phyloP scores from a whole-genome alignment of 805 yeast genomes.

The Saccharomycopsis babjevae region DNA sequence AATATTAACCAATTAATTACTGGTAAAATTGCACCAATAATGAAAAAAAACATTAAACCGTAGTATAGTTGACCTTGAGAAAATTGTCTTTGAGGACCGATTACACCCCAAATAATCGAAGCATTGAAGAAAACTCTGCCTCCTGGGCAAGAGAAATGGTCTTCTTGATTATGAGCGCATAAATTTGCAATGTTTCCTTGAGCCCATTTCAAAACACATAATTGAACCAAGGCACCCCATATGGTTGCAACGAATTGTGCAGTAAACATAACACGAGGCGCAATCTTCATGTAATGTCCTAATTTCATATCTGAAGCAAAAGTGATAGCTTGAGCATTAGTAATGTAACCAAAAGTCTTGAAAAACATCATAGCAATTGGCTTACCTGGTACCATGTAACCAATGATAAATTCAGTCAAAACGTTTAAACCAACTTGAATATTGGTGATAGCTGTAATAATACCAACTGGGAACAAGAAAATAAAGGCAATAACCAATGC shows the following conservation, averaged over 20 bases:
- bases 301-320: conserved; percentile 48
- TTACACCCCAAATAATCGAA: conserved; percentile 53
- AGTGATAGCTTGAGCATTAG: conserved; percentile 43
- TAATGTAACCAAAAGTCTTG: conserved; percentile 49
- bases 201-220: conserved; percentile 35
- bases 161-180: conserved; percentile 34
- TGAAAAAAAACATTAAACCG: conserved; percentile 46
- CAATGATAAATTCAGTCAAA: conserved; percentile 52
- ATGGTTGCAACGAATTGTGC: conserved; percentile 38
- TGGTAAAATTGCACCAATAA: conserved; percentile 44
- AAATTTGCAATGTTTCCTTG: conserved; percentile 29
- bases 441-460: conserved; percentile 56
- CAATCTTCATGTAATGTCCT: conserved; percentile 55
- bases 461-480: conserved; percentile 51
- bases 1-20: conserved; percentile 31
- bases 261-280: conserved; percentile 50
- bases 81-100: conserved; percentile 56
- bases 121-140: conserved; percentile 41
- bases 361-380: conserved; percentile 54
- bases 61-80: conserved; percentile 39
- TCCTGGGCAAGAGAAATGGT: conserved; percentile 39
- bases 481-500: conserved; percentile 44
- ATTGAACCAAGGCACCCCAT: conserved; percentile 35
- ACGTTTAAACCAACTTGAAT: conserved; percentile 49
- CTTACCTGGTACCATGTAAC: conserved; percentile 52